phyloP scores from a whole-genome alignment of 306 rosid species.

The Delonix regia region DNA sequence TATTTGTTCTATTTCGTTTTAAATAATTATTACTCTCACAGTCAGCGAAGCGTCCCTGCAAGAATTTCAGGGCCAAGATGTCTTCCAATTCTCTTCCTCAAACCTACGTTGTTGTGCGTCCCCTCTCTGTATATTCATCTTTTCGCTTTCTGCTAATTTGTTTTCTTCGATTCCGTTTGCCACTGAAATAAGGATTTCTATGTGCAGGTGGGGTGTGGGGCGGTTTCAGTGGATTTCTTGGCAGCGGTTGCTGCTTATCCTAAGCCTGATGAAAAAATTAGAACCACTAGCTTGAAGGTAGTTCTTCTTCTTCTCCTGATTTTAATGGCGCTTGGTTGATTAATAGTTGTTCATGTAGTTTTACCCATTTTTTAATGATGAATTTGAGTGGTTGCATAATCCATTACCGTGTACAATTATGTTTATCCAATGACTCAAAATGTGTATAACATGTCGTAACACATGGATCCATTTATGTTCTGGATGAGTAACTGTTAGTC shows the following conservation, averaged over 20 bases:
- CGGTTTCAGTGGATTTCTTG: slow-evolving; percentile 59
- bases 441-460: too few species aligned
- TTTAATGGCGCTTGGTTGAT: background rate
- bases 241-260: slow-evolving; percentile 79
- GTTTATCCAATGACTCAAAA: too few species aligned
- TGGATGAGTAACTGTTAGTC: background rate
- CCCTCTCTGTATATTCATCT: slow-evolving; percentile 12
- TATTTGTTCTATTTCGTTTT: background rate
- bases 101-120: slow-evolving; percentile 62
- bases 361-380: background rate
- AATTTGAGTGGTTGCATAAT: too few species aligned
- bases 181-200: slow-evolving; percentile 7
- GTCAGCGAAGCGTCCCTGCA: slow-evolving; percentile 28
- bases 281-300: slow-evolving; percentile 81
- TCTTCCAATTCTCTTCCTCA: slow-evolving; percentile 52
- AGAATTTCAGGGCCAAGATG: slow-evolving; percentile 48
- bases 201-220: slow-evolving; percentile 76
- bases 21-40: slow-evolving; percentile 5
- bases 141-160: background rate
- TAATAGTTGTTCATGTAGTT: background rate
- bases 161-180: background rate
- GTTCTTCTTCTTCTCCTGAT: background rate
- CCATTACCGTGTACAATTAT: too few species aligned
- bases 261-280: slow-evolving; percentile 84
- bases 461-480: too few species aligned